A percentile compares a stretch with the other conserved stretches of the same genome.
These are phyloP conservation scores for Parastagonospora avenae DNA, from an alignment of 2,329 filamentous ascomycete species.

Conservation along the genomic window DNA sequence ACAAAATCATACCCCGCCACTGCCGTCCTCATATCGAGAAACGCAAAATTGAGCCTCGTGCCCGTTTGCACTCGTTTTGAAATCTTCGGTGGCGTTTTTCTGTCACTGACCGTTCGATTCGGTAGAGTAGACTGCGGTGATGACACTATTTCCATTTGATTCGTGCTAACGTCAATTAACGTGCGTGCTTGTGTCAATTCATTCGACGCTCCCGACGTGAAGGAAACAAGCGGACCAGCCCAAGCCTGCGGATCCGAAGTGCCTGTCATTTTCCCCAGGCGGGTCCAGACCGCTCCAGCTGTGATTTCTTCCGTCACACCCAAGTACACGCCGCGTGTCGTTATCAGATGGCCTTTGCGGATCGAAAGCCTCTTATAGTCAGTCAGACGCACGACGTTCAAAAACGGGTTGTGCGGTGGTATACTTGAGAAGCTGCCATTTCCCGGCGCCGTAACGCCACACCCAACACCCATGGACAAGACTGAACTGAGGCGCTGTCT, in stretches of 20 bases:
- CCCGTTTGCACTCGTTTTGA: constrained; percentile 2
- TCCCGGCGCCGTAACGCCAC: constrained; percentile 4
- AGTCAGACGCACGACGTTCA: constrained; percentile 16
- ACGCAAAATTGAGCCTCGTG: constrained; percentile 9
- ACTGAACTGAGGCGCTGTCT: neutral
- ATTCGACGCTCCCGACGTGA: neutral
- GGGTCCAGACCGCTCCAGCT: constrained; percentile 3
- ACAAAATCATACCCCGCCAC: constrained; percentile 11
- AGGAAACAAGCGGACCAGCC: constrained; percentile 2
- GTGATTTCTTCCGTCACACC: constrained; percentile 11
- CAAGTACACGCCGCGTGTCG: constrained; percentile 8
- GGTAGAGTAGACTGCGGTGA: neutral
- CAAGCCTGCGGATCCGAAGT: constrained; percentile 8
- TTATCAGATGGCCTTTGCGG: constrained; percentile 8
- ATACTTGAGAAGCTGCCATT: constrained; percentile 3
- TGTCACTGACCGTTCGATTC: neutral
- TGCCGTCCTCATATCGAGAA: constrained; percentile 1
- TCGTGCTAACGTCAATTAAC: constrained; percentile 10
- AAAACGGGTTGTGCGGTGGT: constrained; percentile 20
- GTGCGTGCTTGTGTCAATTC: neutral
- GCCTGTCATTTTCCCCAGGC: constrained; percentile 2
- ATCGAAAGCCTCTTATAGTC: neutral
- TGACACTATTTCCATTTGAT: constrained; percentile 11
- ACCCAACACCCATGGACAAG: constrained; percentile 15
- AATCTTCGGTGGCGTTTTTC: neutral